These are phyloP conservation scores for Yarrowia osloensis DNA, from an alignment of 805 yeast species.

Conservation along the genomic window DNA sequence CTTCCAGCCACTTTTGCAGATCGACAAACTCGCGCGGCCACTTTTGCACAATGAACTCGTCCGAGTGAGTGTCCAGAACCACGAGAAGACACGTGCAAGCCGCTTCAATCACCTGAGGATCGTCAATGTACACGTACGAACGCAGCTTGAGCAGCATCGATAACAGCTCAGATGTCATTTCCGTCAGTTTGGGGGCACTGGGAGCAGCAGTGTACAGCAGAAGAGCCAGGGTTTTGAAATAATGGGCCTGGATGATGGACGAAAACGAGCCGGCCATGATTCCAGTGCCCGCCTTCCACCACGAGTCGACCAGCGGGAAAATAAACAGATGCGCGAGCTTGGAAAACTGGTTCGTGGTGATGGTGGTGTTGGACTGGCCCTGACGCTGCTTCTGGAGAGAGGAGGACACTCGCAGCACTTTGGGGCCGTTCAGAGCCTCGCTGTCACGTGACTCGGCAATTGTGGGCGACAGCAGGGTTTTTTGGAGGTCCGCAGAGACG, in stretches of 20 bases:
- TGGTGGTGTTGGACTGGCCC: slow-evolving; percentile 34
- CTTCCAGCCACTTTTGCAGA: slow-evolving; percentile 40
- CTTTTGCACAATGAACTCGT: slow-evolving; percentile 36
- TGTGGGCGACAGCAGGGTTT: slow-evolving; percentile 35
- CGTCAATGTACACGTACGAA: slow-evolving; percentile 25
- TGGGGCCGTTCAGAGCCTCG: slow-evolving; percentile 37
- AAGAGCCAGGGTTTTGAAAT: slow-evolving; percentile 58
- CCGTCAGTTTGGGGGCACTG: slow-evolving; percentile 50
- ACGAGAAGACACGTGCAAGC: slow-evolving; percentile 41
- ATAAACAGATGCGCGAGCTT: slow-evolving; percentile 52
- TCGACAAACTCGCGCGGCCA: slow-evolving; percentile 41
- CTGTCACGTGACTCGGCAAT: slow-evolving; percentile 36
- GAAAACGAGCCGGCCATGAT: slow-evolving; percentile 55
- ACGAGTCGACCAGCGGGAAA: slow-evolving; percentile 56
- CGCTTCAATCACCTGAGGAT: slow-evolving; percentile 40
- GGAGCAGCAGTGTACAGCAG: slow-evolving; percentile 62
- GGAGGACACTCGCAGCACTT: slow-evolving; percentile 40
- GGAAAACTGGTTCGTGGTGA: slow-evolving; percentile 45
- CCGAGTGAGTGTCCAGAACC: slow-evolving; percentile 40
- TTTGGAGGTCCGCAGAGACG: slow-evolving; percentile 35
- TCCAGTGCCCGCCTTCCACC: slow-evolving; percentile 50
- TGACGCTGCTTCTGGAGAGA: slow-evolving; percentile 35
- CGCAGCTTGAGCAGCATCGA: slow-evolving; percentile 35
- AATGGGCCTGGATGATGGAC: slow-evolving; percentile 57
- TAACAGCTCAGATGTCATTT: slow-evolving; percentile 60